phyloP scores from a whole-genome alignment of 441 rosid genomes.

The Pelargonium cotyledonis region DNA sequence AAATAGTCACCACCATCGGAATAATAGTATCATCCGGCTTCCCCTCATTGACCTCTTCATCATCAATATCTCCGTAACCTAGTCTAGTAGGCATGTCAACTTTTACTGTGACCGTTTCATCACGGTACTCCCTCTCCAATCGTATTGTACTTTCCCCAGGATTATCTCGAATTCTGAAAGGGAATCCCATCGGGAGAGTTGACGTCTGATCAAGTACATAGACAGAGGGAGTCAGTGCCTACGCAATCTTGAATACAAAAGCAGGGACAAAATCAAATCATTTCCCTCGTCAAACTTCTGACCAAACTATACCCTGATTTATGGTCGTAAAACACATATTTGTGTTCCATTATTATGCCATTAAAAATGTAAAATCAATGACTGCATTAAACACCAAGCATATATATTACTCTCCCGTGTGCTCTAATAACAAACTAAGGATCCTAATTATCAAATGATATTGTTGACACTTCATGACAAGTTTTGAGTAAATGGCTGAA shows the following conservation, averaged over 20 bases:
- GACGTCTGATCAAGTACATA: conserved; percentile 30
- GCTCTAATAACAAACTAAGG: too few species aligned
- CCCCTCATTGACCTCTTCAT: conserved; percentile 15
- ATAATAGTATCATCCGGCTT: conserved; percentile 14
- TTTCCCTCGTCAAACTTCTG: background rate
- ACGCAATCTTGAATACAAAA: conserved; percentile 14
- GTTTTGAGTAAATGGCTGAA: too few species aligned
- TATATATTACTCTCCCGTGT: too few species aligned
- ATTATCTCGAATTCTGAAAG: conserved; percentile 50
- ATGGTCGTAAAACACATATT: too few species aligned
- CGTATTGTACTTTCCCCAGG: conserved; percentile 54
- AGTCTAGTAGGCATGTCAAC: conserved; percentile 38
- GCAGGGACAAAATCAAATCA: background rate
- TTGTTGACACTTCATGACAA: too few species aligned
- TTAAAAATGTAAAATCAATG: too few species aligned
- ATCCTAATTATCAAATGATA: too few species aligned
- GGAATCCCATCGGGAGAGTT: conserved; percentile 41
- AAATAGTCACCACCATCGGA: conserved; percentile 50
- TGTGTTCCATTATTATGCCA: too few species aligned
- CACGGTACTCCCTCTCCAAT: conserved; percentile 37
- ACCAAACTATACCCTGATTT: background rate
- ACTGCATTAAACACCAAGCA: too few species aligned
- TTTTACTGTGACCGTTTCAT: conserved; percentile 50
- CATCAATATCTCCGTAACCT: conserved; percentile 13
- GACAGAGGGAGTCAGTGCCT: background rate